phyloP scores from a whole-genome alignment of 805 yeast genomes.

The Candida loeiensis region DNA sequence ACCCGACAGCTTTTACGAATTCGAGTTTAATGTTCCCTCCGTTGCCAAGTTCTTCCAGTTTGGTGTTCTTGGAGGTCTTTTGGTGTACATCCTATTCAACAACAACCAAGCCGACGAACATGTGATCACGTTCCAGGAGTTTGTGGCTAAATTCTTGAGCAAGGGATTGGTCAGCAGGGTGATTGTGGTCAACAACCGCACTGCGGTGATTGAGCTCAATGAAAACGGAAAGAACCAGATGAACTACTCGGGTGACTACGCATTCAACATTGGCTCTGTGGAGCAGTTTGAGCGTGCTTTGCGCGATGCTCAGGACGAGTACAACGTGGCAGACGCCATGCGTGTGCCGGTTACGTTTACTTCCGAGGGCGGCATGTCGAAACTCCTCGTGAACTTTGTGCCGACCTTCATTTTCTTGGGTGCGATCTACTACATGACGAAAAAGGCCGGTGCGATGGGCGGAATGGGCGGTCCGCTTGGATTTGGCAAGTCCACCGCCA shows the following conservation, averaged over 20 bases:
- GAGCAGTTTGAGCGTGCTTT: conserved; percentile 82
- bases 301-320: conserved; percentile 69
- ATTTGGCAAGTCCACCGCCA: conserved; percentile 89
- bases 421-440: conserved; percentile 80
- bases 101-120: conserved; percentile 17
- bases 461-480: conserved; percentile 79
- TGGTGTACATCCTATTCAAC: conserved; percentile 19
- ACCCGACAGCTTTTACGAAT: not conserved
- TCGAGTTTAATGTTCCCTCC: conserved; percentile 8
- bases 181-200: conserved; percentile 70
- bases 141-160: conserved; percentile 68
- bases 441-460: conserved; percentile 61
- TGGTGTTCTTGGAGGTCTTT: conserved; percentile 29
- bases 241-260: conserved; percentile 30
- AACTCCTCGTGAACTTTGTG: conserved; percentile 65
- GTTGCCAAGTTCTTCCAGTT: conserved; percentile 27
- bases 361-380: conserved; percentile 63
- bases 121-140: conserved; percentile 90
- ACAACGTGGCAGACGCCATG: conserved; percentile 55
- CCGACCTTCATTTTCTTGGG: conserved; percentile 91
- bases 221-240: conserved; percentile 55
- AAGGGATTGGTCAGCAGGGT: conserved; percentile 74
- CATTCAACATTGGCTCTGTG: conserved; percentile 83
- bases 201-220: conserved; percentile 68
- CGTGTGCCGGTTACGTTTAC: conserved; percentile 80